Conservation (phyloP, 495 filamentous ascomycete species). For the Tuber borchii region DNA sequence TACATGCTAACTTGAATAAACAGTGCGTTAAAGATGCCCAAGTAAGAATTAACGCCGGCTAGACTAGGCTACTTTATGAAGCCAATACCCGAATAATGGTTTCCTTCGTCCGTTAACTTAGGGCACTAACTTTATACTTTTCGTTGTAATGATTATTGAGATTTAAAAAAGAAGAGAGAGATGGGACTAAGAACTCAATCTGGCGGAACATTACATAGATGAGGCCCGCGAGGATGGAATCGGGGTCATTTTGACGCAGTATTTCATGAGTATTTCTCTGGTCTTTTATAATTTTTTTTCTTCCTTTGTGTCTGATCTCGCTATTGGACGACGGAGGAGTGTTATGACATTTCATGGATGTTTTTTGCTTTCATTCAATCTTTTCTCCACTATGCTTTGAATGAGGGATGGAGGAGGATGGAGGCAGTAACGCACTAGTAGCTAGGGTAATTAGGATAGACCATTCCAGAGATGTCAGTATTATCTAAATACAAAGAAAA, state of each 20-base stretch:
- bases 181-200: not conserved
- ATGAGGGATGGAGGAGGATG: not conserved
- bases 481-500: not conserved
- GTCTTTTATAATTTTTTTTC: not conserved
- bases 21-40: not conserved
- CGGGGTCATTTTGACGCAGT: not conserved
- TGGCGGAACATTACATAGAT: not conserved
- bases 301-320: not conserved
- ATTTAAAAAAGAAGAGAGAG: not conserved
- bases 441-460: not conserved
- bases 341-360: not conserved
- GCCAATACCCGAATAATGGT: not conserved
- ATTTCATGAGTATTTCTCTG: not conserved
- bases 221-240: not conserved
- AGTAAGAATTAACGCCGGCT: not conserved
- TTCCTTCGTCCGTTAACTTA: not conserved
- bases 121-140: not conserved
- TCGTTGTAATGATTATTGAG: not conserved
- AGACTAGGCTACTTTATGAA: not conserved
- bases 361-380: not conserved
- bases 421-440: not conserved
- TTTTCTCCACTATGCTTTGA: not conserved
- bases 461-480: not conserved
- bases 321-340: not conserved
- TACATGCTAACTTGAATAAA: not conserved